Evolutionary conservation across 2,329 filamentous ascomycete genomes (phyloP).

Genomic region (Cercospora sojina): DNA sequence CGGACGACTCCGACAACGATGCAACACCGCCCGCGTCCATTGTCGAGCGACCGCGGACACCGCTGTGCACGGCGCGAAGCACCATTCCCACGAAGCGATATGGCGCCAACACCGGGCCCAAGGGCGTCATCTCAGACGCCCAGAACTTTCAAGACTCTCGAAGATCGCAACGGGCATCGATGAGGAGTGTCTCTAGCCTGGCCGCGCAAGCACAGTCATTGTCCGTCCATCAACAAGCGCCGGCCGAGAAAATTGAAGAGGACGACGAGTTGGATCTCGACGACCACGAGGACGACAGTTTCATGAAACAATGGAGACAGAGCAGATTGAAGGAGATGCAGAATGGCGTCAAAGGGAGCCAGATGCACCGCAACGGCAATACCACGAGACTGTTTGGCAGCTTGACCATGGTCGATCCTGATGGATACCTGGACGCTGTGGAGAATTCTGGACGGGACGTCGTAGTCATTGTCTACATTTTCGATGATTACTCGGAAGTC

Average conservation of each 20-base stretch:
- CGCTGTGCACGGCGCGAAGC: conserved; percentile 45
- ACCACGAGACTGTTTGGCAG: conserved; percentile 72
- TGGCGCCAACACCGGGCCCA: conserved; percentile 74
- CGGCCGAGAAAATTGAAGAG: conserved; percentile 30
- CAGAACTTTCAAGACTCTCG: conserved; percentile 61
- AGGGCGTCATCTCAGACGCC: conserved; percentile 83
- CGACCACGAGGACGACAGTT: conserved; percentile 71
- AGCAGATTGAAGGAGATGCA: conserved; percentile 72
- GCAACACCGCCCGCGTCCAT: conserved; percentile 57
- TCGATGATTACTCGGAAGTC: conserved; percentile 77
- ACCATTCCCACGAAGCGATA: conserved; percentile 61
- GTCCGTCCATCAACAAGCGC: conserved; percentile 16
- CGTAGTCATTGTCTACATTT: conserved; percentile 88
- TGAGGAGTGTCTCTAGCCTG: conserved; percentile 28
- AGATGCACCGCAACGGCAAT: conserved; percentile 46
- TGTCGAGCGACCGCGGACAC: conserved; percentile 42
- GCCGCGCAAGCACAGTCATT: conserved; percentile 20
- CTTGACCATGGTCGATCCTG: conserved; percentile 80
- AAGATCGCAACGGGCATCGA: conserved; percentile 32
- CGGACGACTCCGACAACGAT: conserved; percentile 45
- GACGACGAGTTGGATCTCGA: conserved; percentile 56
- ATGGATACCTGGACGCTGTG: conserved; percentile 92
- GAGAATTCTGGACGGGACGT: conserved; percentile 82
- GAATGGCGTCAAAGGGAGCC: conserved; percentile 61
- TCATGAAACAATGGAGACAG: conserved; percentile 83